Percentiles rank a stretch among this genome's conserved stretches.
phyloP scores from a whole-genome alignment of 139 green algal species.

The Desmodesmus armatus region DNA sequence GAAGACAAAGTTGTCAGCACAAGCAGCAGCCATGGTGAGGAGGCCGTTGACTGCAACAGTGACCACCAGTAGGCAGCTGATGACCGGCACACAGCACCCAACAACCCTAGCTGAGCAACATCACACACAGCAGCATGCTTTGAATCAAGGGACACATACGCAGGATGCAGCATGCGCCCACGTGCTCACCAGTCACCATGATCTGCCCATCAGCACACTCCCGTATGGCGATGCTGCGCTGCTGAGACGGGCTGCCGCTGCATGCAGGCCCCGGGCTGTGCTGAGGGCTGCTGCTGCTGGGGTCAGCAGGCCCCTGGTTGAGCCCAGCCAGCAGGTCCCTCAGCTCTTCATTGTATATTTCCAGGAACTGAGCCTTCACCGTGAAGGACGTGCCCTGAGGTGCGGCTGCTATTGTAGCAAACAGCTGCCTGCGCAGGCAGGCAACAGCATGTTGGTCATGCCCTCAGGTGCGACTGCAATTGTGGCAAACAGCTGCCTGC shows the following conservation, averaged over 20 bases:
- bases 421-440: slow-evolving; percentile 34
- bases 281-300: slow-evolving; percentile 1
- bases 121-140: no score
- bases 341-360: slow-evolving; percentile 94
- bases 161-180: no score
- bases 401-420: neutral
- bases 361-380: slow-evolving; percentile 83
- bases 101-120: no score
- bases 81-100: no score
- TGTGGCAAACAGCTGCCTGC: no score
- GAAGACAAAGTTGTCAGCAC: no score
- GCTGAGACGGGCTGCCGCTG: neutral
- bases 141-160: no score
- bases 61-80: no score
- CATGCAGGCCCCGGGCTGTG: neutral
- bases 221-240: slow-evolving; percentile 15
- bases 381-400: slow-evolving; percentile 70
- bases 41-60: no score
- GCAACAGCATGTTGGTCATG: no score
- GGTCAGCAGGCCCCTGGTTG: neutral
- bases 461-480: no score
- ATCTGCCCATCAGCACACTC: slow-evolving; percentile 38
- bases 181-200: slow-evolving; percentile 27
- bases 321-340: slow-evolving; percentile 58
- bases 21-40: no score